These are phyloP conservation scores for Creolimax fragrantissima DNA, from an alignment of 78 protist species.

Conservation along the genomic window DNA sequence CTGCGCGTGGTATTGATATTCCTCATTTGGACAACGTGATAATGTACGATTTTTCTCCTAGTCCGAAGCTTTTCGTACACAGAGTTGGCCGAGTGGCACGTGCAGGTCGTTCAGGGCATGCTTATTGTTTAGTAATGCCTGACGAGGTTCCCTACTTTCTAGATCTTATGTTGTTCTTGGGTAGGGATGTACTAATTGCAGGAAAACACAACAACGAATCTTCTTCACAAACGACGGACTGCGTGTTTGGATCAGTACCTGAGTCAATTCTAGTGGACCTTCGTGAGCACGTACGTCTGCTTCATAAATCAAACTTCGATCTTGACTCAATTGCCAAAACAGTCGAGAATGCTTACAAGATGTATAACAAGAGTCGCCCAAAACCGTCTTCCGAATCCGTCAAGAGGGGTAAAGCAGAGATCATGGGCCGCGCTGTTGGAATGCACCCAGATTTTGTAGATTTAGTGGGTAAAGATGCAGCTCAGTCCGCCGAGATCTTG, in stretches of 20 bases:
- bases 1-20: constrained; percentile 98
- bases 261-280: not conserved
- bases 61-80: constrained; percentile 96
- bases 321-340: not conserved
- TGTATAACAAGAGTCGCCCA: constrained; percentile 57
- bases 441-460: not conserved
- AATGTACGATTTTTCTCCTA: constrained; percentile 94
- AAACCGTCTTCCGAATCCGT: constrained; percentile 52
- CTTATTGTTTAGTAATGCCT: constrained; percentile 69
- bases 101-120: constrained; percentile 89
- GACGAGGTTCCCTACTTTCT: constrained; percentile 89
- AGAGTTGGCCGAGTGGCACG: constrained; percentile 99
- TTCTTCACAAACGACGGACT: not conserved
- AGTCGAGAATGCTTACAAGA: constrained; percentile 52
- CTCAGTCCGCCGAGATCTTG: not conserved
- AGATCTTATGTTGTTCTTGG: constrained; percentile 77
- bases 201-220: not conserved
- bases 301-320: not conserved
- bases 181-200: not conserved
- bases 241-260: not conserved
- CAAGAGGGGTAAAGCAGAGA: constrained; percentile 31
- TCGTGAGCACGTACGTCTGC: constrained; percentile 14
- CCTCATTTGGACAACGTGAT: constrained; percentile 96
- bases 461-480: not conserved
- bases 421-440: not conserved